phyloP scores from a whole-genome alignment of 345 rosid genomes.

The Gossypium australe region DNA sequence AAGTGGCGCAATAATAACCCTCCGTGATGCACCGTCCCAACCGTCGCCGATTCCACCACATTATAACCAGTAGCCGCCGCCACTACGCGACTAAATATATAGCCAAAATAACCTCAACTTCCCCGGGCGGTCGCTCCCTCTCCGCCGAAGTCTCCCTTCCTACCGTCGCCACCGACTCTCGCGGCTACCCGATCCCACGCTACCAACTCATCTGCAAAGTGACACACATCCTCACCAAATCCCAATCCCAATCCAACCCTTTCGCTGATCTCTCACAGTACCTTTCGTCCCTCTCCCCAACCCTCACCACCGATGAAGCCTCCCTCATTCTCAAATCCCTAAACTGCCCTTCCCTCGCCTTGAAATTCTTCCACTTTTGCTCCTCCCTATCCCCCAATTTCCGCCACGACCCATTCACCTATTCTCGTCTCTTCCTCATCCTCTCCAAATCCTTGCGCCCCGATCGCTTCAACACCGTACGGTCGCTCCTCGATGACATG shows the following conservation, averaged over 20 bases:
- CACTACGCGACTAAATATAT: conserved; percentile 62
- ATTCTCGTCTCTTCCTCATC: conserved; percentile 61
- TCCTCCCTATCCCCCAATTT: conserved; percentile 50
- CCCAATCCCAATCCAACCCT: conserved; percentile 24
- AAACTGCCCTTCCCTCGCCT: conserved; percentile 64
- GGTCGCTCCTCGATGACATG: conserved; percentile 53
- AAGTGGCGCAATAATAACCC: background rate
- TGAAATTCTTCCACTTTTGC: conserved; percentile 52
- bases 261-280: conserved; percentile 46
- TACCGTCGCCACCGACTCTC: conserved; percentile 51
- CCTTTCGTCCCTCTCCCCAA: conserved; percentile 52
- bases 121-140: conserved; percentile 66
- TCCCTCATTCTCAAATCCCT: conserved; percentile 81
- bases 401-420: conserved; percentile 55
- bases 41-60: background rate
- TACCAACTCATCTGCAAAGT: conserved; percentile 68
- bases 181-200: conserved; percentile 80
- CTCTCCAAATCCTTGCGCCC: conserved; percentile 63
- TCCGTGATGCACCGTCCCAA: background rate
- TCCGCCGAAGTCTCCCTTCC: conserved; percentile 67
- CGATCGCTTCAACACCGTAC: conserved; percentile 40
- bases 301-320: conserved; percentile 69
- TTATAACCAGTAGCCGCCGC: conserved; percentile 25
- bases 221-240: conserved; percentile 37
- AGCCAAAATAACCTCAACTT: conserved; percentile 71